Base-by-base conservation (phyloP, 139 green algal species). In the Coelastrella sp. region DNA sequence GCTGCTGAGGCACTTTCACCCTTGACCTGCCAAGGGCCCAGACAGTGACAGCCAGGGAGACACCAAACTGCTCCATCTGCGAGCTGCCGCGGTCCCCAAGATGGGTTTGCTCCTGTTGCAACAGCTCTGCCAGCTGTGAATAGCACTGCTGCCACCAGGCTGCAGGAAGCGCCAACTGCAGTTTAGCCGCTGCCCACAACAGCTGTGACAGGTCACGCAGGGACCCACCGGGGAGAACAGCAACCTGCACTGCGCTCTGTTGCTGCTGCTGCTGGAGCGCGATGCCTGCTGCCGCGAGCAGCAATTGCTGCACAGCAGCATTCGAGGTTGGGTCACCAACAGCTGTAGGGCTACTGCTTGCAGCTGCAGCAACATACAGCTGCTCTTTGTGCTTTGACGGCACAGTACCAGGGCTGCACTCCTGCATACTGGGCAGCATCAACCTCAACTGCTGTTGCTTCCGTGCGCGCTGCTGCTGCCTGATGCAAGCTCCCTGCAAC, bases 181-280 rank as follows among this genome's bases (percentile, higher is more conserved):
- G 22, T n/a, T 47, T 16, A 5, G 20, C 8, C 16, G 80, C 58
- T 5, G 73, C 58, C 89, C 89, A 92, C 32, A 74, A 20, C 23
- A 92, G 16, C 74, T 90, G 89, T 3, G 89, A 75, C 19, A 92
- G 14, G 59, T 90, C 73, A 14, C 66, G 78, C 16, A 88, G 73
- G 4, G 60, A 86, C 3, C 66, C 71, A 74, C 59, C 77, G 19
- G 13, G 32, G 32, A 47, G 87, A 22, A 83, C 77, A 87, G 77
- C 78, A 79, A 14, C 5, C 8, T 47, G 11, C 22, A 58, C 8
- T 88, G 83, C 7, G 47, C 66, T 71, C 84, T 89, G 71, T 20
- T 23, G 68, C n/a, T 73, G 66, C 84, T 57, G 14, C 57, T 22
- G 22, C 22, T 65, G 64, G 4, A 68, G 65, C 7, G 57, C 19